Evolutionary conservation across 2,329 filamentous ascomycete species (phyloP).

Genomic region (Microsporum ferrugineum): DNA sequence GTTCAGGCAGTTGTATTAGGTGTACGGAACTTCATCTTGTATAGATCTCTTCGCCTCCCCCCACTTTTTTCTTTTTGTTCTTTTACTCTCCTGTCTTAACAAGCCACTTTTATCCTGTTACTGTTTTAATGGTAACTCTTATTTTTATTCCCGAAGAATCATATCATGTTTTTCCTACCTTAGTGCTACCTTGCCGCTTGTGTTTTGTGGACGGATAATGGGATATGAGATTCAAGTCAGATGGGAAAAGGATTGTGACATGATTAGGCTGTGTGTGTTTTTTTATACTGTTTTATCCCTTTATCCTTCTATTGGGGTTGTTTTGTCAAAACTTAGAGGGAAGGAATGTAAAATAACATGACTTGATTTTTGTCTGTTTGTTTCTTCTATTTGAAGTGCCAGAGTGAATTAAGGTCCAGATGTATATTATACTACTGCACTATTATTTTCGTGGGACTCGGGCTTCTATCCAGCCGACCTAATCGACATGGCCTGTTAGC

Average conservation of each 20-base stretch:
- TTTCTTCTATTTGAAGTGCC: neutral
- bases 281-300: neutral
- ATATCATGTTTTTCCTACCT: neutral
- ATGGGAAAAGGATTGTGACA: neutral
- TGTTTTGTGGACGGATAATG: neutral
- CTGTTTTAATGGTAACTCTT: neutral
- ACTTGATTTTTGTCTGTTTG: neutral
- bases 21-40: slow-evolving; percentile 3
- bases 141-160: neutral
- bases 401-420: neutral
- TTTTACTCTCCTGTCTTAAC: slow-evolving; percentile 4
- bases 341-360: slow-evolving; percentile 5
- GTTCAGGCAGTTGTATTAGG: slow-evolving; percentile 2
- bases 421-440: neutral
- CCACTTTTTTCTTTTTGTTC: neutral
- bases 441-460: too few species aligned
- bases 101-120: neutral
- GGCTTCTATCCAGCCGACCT: too few species aligned
- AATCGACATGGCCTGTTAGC: too few species aligned
- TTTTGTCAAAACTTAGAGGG: slow-evolving; percentile 1
- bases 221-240: neutral
- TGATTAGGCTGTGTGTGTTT: neutral
- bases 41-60: neutral
- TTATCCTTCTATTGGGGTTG: neutral
- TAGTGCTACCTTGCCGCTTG: neutral